Percentiles rank a stretch among this genome's conserved stretches.
These are phyloP conservation scores for Eutypella sp. DNA, from an alignment of 2,329 filamentous ascomycete genomes.

Conservation along the genomic window DNA sequence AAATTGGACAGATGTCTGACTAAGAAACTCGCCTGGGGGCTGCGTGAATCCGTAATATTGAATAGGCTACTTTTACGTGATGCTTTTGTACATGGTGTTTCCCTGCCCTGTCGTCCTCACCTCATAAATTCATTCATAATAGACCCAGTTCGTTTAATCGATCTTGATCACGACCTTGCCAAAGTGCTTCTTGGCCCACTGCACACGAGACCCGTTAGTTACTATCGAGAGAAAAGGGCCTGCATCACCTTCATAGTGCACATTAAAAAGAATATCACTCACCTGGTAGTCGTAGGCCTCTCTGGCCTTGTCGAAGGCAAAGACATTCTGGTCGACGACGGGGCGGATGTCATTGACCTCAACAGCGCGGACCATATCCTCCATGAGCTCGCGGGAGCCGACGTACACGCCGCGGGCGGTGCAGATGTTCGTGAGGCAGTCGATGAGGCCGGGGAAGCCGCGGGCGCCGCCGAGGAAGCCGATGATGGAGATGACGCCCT, in stretches of 20 bases:
- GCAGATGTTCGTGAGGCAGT: slow-evolving; percentile 36
- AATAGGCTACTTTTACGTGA: not conserved
- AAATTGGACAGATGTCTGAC: too few species aligned
- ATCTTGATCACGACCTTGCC: slow-evolving; percentile 51
- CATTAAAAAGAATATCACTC: slow-evolving; percentile 15
- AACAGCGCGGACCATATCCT: slow-evolving; percentile 38
- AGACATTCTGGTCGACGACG: slow-evolving; percentile 33
- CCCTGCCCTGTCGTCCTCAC: not conserved
- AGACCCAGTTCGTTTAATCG: slow-evolving; percentile 16
- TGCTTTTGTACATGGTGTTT: not conserved
- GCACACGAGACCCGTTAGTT: slow-evolving; percentile 2
- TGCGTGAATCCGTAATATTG: too few species aligned
- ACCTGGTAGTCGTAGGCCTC: slow-evolving; percentile 51
- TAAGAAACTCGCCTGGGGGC: too few species aligned
- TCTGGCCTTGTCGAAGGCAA: slow-evolving; percentile 31
- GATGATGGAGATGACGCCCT: slow-evolving; percentile 41
- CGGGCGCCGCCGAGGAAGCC: slow-evolving; percentile 38
- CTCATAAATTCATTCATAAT: not conserved
- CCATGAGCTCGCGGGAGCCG: slow-evolving; percentile 34
- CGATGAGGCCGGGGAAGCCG: slow-evolving; percentile 47
- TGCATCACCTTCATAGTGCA: too few species aligned
- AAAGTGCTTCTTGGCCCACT: slow-evolving; percentile 48
- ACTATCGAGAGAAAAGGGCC: not conserved
- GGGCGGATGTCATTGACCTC: slow-evolving; percentile 39
- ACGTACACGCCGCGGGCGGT: slow-evolving; percentile 37